Base-by-base conservation (phyloP, 176 grass and related monocot genomes). In the Otatea glauca region DNA sequence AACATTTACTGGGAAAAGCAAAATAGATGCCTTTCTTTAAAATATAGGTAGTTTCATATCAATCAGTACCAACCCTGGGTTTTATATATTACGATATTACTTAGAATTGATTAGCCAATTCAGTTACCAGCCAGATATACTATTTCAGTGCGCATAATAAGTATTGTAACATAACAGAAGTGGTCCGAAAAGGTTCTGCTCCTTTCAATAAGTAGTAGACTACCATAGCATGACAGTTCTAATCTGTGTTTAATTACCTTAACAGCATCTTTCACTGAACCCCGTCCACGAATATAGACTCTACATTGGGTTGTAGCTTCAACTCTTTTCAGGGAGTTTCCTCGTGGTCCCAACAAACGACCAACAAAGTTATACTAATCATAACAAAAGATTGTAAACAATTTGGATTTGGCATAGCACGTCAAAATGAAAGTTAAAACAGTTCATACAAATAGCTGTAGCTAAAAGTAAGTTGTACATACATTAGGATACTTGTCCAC, bases 321-420 rank as follows among this genome's bases (percentile, higher is more conserved):
- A 79, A 99, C 96, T 92, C 96, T 93, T 93, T 99, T 99, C 88
- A 99, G 84, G 17, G 96, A 99, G 82, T 96, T 99, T 47, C 93
- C 96, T 66, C 96, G 93, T 44, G 96, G 96, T 38, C 96, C 96
- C 89, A 99, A 84, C 81, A 99, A 90, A 70, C 96, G 93, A 45
- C 96, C 96, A 82, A 99, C 96, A 91, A 99, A 99, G 60, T 99
- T 99, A 88, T 72, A 99, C 96, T 99, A 85, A 84, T 62, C 65
- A 81, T 75, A 80, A 81, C 35, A 81, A 75, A 85, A 86, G 17
- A 78, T 72, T 68, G 65, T 37, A 8, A 63, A 91, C 39, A 70
- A 77, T 83, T 73, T 75, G 79, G 38, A 78, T 68, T 87, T 77
- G 48, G 38, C 51, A 77, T 80, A 51, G 41, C 15, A 72, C 32